Percentiles rank a stretch among this genome's conserved stretches.
Conservation (phyloP, 2,329 filamentous ascomycete species). For the Zasmidium cellare region DNA sequence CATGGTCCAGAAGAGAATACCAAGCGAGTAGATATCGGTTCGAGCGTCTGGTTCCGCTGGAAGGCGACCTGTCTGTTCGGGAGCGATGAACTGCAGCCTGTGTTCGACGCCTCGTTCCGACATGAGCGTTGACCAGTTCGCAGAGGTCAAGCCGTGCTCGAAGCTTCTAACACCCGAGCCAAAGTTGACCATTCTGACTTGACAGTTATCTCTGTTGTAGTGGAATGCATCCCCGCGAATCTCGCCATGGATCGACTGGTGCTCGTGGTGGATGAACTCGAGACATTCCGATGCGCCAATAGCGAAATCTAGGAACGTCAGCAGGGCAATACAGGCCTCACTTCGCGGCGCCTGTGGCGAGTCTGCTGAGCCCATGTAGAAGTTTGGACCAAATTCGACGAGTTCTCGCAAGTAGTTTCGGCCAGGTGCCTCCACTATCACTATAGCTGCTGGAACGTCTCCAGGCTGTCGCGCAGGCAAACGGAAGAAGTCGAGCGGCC, state of each 20-base stretch:
- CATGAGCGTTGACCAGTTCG: slow-evolving; percentile 81
- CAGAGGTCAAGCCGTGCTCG: slow-evolving; percentile 80
- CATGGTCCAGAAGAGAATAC: slow-evolving; percentile 84
- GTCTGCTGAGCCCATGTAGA: slow-evolving; percentile 36
- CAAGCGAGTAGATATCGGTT: slow-evolving; percentile 91
- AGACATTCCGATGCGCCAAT: slow-evolving; percentile 83
- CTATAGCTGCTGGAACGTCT: slow-evolving; percentile 69
- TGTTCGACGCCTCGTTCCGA: slow-evolving; percentile 83
- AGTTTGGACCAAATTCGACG: slow-evolving; percentile 71
- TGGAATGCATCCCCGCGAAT: slow-evolving; percentile 90
- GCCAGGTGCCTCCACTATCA: slow-evolving; percentile 78
- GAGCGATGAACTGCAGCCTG: slow-evolving; percentile 88
- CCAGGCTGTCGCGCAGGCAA: slow-evolving; percentile 69
- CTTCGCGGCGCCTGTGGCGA: slow-evolving; percentile 21
- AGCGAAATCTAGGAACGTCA: slow-evolving; percentile 84
- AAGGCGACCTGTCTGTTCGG: slow-evolving; percentile 91
- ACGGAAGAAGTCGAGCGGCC: slow-evolving; percentile 76
- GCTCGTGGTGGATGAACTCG: slow-evolving; percentile 86
- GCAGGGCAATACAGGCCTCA: slow-evolving; percentile 50
- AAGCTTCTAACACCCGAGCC: slow-evolving; percentile 86
- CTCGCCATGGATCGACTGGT: slow-evolving; percentile 86
- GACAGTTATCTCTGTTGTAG: slow-evolving; percentile 68
- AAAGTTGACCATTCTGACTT: slow-evolving; percentile 79
- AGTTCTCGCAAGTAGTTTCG: slow-evolving; percentile 69
- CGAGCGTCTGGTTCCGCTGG: slow-evolving; percentile 87